Conservation (phyloP, 2,329 filamentous ascomycete species). For the Plectosphaerella plurivora region DNA sequence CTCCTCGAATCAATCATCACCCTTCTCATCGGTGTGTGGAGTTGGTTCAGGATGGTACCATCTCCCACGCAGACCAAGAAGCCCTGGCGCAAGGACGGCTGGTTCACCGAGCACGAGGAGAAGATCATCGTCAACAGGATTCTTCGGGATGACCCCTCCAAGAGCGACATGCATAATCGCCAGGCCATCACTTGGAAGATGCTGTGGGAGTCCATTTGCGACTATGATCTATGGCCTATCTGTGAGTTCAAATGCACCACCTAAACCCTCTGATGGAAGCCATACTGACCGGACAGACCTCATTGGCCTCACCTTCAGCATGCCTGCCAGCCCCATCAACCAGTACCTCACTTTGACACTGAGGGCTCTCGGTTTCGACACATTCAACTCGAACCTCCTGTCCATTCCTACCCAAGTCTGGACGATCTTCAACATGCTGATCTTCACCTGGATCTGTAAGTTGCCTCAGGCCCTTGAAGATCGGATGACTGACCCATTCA, state of each 20-base stretch:
- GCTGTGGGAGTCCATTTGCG: constrained; percentile 44
- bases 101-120: constrained; percentile 53
- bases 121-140: constrained; percentile 53
- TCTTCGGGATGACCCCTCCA: constrained; percentile 51
- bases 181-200: constrained; percentile 42
- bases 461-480: no score
- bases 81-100: constrained; percentile 30
- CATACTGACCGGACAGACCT: constrained; percentile 22
- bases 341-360: constrained; percentile 51
- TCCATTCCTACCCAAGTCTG: constrained; percentile 43
- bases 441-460: constrained; percentile 15
- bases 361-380: constrained; percentile 43
- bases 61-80: constrained; percentile 31
- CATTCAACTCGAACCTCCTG: constrained; percentile 46
- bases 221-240: constrained; percentile 55
- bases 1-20: constrained; percentile 39
- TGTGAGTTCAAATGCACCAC: constrained; percentile 16
- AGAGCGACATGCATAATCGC: constrained; percentile 55
- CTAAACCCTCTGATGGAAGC: background rate
- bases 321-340: constrained; percentile 39
- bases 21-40: constrained; percentile 11
- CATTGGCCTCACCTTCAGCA: constrained; percentile 41
- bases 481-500: constrained; percentile 40
- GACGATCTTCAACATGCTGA: constrained; percentile 17
- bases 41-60: constrained; percentile 21